Evolutionary conservation across 1,139 yeast genomes (phyloP).

Genomic region (Lodderomyces oxycetoniae): DNA sequence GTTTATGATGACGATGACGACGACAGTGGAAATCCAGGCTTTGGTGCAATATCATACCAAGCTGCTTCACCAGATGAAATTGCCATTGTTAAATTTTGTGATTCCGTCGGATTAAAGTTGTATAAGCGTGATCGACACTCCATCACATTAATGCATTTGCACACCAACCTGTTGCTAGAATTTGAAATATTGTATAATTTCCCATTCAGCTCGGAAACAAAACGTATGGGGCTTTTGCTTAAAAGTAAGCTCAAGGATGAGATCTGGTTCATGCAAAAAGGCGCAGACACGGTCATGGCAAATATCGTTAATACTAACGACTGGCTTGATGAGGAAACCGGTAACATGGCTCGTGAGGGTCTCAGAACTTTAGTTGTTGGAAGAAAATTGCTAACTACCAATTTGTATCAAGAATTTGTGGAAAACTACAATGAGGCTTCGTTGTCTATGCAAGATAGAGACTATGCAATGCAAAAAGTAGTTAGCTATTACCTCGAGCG

Average conservation of each 20-base stretch:
- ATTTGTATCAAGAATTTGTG: slow-evolving; percentile 58
- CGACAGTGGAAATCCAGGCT: slow-evolving; percentile 12
- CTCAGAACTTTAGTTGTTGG: slow-evolving; percentile 91
- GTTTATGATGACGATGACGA: slow-evolving; percentile 21
- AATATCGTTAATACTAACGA: slow-evolving; percentile 78
- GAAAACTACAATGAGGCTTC: slow-evolving; percentile 68
- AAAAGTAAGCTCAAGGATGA: slow-evolving; percentile 61
- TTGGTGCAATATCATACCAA: slow-evolving; percentile 59
- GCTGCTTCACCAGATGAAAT: slow-evolving; percentile 99
- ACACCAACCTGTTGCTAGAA: slow-evolving; percentile 48
- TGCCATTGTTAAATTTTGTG: slow-evolving; percentile 93
- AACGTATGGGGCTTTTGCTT: slow-evolving; percentile 91
- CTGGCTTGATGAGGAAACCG: slow-evolving; percentile 97
- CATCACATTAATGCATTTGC: slow-evolving; percentile 61
- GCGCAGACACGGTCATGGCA: slow-evolving; percentile 97
- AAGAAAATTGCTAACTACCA: slow-evolving; percentile 58
- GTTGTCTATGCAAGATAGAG: slow-evolving; percentile 75
- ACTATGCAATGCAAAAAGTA: slow-evolving; percentile 62
- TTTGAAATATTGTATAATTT: slow-evolving; percentile 77
- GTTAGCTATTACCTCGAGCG: slow-evolving; percentile 69
- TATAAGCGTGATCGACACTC: slow-evolving; percentile 76
- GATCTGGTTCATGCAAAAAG: slow-evolving; percentile 82
- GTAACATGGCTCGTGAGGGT: slow-evolving; percentile 98
- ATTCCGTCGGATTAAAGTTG: slow-evolving; percentile 74
- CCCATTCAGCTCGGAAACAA: slow-evolving; percentile 93